Base-by-base conservation (phyloP, 768 basidiomycete genomes). In the Lentinula guzmanii region DNA sequence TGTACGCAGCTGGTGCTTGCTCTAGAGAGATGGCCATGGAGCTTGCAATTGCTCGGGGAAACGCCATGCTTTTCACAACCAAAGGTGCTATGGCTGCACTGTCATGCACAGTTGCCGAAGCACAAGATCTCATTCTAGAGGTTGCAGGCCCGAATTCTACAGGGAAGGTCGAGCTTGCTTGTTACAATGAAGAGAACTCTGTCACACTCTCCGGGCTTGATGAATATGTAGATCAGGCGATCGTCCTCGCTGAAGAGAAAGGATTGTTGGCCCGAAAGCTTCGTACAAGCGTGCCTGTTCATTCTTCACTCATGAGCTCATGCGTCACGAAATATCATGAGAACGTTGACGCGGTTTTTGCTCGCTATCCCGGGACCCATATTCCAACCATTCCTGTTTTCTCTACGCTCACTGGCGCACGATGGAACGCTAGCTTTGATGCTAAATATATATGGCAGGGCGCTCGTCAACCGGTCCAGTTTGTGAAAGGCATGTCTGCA, bases 1-100 rank as follows among this genome's bases (percentile, higher is more conserved):
- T 81, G 57, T 60, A 60, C 37, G 46, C 58, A 4, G 35, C 46
- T 52, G 58, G 58, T 7, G 77, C 80, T 4, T 73, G 68, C 2
- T 64, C 76, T 0, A 74, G 74, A 53, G 71, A 70, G 0, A 70
- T 78, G 72, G 79, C 77, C 2, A 54, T 82, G 31, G 77, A 80
- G 63, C 63, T 82, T 5, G 73, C 79, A 1, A 75, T 81, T 52
- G 73, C 74, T 42, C 75, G 79, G 15, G 77, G 78, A 21, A 61
- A 62, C 31, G 72, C 75, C 2, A 70, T 81, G 68, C 64, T 70
- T 0, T 54, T 66, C 0, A 63, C 74, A 13, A 55, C 62, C 15
- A 71, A 71, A 7, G 78, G 75, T 0, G 70, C 74, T 0, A 82
- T 82, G 81, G 80, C 78, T 1, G 80, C 79, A 1, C 43, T 81